Conservation (phyloP, 768 basidiomycete genomes). For the Agaricus blazei region DNA sequence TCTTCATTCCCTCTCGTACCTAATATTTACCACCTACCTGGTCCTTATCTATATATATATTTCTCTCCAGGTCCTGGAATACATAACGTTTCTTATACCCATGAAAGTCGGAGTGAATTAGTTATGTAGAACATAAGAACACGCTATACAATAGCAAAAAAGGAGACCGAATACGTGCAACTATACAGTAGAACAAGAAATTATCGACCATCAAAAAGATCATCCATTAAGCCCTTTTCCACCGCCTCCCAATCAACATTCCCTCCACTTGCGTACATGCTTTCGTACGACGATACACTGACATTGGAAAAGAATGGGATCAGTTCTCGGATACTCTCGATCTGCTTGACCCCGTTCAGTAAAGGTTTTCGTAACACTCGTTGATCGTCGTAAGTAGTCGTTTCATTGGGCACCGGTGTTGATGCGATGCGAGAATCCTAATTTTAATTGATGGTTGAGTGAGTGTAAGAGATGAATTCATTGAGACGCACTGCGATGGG, state of each 20-base stretch:
- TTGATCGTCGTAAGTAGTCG: constrained; percentile 28
- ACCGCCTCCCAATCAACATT: constrained; percentile 88
- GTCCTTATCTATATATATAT: not conserved
- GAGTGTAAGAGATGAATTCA: not conserved
- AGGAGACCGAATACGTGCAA: not conserved
- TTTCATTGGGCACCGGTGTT: constrained; percentile 20
- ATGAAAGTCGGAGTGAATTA: not conserved
- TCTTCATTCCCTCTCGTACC: not conserved
- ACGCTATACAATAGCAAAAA: no score
- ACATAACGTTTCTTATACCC: not conserved
- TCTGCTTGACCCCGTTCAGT: constrained; percentile 60
- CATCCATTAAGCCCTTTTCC: constrained; percentile 73
- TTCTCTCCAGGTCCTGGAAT: constrained; percentile 1
- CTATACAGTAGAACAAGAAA: not conserved
- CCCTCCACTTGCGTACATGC: constrained; percentile 77
- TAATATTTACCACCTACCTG: not conserved
- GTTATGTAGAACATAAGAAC: not conserved
- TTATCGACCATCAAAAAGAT: constrained; percentile 85
- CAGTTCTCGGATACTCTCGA: constrained; percentile 81
- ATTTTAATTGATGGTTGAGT: not conserved
- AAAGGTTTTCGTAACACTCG: constrained; percentile 68
- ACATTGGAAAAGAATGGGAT: constrained; percentile 89
- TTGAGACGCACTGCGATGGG: constrained; percentile 37
- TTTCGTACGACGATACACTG: constrained; percentile 87
- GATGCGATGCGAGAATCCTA: constrained; percentile 22